phyloP scores from a whole-genome alignment of 805 yeast genomes.

The Suhomyces emberorum region DNA sequence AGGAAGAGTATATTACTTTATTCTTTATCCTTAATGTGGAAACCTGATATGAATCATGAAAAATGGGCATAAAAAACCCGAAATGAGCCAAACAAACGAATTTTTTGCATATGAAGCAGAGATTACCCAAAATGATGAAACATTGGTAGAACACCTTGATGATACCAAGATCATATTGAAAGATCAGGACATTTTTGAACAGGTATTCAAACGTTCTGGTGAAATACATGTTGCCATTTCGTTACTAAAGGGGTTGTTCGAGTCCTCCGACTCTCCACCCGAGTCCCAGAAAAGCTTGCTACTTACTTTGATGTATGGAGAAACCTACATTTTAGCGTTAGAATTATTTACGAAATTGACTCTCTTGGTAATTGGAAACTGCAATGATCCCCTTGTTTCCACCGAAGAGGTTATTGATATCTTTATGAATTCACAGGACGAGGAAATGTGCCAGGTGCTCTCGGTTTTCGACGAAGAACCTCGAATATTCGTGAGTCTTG shows the following conservation, averaged over 20 bases:
- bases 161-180: no score
- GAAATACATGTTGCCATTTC: constrained; percentile 1
- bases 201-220: no score
- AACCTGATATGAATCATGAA: no score
- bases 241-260: not conserved
- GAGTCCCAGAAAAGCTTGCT: constrained; percentile 17
- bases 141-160: no score
- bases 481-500: constrained; percentile 15
- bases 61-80: no score
- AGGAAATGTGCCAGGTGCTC: not conserved
- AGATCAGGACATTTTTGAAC: no score
- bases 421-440: not conserved
- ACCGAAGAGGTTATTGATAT: not conserved
- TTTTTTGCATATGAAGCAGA: no score
- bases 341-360: constrained; percentile 8
- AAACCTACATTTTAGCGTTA: constrained; percentile 14
- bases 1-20: no score
- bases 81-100: no score
- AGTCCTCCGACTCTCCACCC: not conserved
- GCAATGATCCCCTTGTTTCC: not conserved
- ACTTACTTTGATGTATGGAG: constrained; percentile 19
- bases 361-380: not conserved
- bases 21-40: no score
- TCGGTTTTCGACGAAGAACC: not conserved
- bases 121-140: no score